phyloP scores from a whole-genome alignment of 1,284 basidiomycete genomes.

The Cerioporus squamosus region DNA sequence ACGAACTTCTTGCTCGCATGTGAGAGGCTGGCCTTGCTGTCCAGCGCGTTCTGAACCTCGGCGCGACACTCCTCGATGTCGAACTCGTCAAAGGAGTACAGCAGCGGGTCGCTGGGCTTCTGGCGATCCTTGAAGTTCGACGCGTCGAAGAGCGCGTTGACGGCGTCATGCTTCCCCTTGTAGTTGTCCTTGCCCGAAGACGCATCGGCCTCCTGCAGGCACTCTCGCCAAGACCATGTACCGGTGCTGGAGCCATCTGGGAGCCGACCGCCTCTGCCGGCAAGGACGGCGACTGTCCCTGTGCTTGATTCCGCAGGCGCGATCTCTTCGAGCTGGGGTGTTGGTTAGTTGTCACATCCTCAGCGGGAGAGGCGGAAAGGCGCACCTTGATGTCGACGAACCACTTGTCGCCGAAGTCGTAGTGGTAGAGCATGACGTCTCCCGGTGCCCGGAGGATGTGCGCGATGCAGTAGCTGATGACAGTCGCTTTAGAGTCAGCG shows the following conservation, averaged over 20 bases:
- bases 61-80: conserved; percentile 11
- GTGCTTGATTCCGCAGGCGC: conserved; percentile 9
- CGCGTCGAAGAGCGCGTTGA: conserved; percentile 8
- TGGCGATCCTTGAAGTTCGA: conserved; percentile 5
- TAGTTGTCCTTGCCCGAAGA: too few relatives aligned
- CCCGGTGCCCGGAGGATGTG: conserved; percentile 3
- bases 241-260: conserved; percentile 12
- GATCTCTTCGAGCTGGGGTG: conserved; percentile 13
- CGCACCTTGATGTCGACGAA: conserved; percentile 13
- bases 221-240: conserved; percentile 9
- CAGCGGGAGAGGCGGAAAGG: not conserved
- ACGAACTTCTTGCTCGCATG: conserved; percentile 15
- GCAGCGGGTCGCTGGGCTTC: not conserved
- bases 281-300: conserved; percentile 16
- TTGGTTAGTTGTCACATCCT: not conserved
- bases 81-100: conserved; percentile 22
- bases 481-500: not conserved
- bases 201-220: not conserved
- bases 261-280: conserved; percentile 16
- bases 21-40: conserved; percentile 15
- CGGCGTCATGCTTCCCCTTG: not conserved
- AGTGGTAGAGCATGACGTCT: conserved; percentile 4
- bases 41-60: conserved; percentile 12
- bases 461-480: not conserved
- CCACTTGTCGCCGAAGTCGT: conserved; percentile 21